These are phyloP conservation scores for Diaporthe helianthi DNA, from an alignment of 2,329 filamentous ascomycete species.

Conservation along the genomic window DNA sequence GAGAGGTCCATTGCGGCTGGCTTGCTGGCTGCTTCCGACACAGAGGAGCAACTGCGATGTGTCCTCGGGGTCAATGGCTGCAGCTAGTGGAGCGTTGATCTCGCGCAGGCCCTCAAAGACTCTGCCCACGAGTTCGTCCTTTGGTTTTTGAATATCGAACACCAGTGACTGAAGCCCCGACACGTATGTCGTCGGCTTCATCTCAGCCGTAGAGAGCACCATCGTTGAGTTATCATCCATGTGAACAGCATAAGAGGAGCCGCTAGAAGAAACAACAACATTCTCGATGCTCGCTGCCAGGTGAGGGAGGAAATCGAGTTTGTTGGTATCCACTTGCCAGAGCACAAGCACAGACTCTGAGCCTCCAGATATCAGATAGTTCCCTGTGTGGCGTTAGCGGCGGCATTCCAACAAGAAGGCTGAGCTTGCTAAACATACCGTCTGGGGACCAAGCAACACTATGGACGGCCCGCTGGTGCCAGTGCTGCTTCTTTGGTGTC, in stretches of 20 bases:
- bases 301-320: conserved; percentile 87
- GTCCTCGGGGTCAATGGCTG: conserved; percentile 66
- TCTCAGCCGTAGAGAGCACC: conserved; percentile 86
- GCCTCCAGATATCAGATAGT: conserved; percentile 94
- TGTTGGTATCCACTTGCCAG: conserved; percentile 91
- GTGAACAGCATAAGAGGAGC: conserved; percentile 82
- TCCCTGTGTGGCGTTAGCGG: conserved; percentile 62
- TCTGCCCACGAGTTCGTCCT: conserved; percentile 61
- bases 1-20: conserved; percentile 57
- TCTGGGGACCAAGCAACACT: conserved; percentile 91
- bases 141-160: conserved; percentile 56
- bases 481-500: conserved; percentile 76
- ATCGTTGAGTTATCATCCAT: conserved; percentile 93
- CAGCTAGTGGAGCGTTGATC: conserved; percentile 61
- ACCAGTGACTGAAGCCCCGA: conserved; percentile 77
- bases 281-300: conserved; percentile 85
- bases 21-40: conserved; percentile 67
- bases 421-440: conserved; percentile 60
- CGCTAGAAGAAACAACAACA: conserved; percentile 79
- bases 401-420: neutral
- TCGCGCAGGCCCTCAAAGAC: conserved; percentile 54
- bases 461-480: conserved; percentile 86
- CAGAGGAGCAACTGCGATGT: conserved; percentile 72
- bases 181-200: conserved; percentile 84
- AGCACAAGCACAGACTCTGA: conserved; percentile 87